A percentile compares a stretch with the other conserved stretches of the same genome.
phyloP scores from a whole-genome alignment of 345 rosid species.

The Pistacia atlantica region DNA sequence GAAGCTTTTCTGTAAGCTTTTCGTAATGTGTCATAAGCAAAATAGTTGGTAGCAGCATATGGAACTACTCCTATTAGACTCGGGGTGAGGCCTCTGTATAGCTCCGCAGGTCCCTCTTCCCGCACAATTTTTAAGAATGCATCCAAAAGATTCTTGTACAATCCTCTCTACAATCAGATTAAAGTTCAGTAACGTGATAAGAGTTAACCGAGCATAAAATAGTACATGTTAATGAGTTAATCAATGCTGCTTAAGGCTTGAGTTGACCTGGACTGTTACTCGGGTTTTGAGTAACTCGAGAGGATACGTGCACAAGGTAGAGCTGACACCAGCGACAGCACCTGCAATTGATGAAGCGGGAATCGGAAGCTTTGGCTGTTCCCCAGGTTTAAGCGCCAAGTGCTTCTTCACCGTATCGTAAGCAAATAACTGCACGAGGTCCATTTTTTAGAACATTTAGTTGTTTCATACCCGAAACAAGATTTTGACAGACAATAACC shows the following conservation, averaged over 20 bases:
- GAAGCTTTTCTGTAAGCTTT: constrained; percentile 43
- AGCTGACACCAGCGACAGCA: constrained; percentile 64
- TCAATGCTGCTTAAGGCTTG: background rate
- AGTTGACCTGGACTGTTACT: constrained; percentile 49
- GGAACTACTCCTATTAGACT: constrained; percentile 62
- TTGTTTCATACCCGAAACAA: background rate
- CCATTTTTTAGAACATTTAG: background rate
- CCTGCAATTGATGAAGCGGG: constrained; percentile 59
- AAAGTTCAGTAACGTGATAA: background rate
- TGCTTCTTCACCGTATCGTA: constrained; percentile 56
- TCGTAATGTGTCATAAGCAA: constrained; percentile 51
- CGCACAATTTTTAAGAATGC: constrained; percentile 51
- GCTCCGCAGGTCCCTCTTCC: constrained; percentile 56
- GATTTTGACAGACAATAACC: background rate
- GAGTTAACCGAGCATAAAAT: background rate
- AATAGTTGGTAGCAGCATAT: constrained; percentile 61
- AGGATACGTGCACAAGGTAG: constrained; percentile 57
- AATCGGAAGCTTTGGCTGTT: constrained; percentile 42
- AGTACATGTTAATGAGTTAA: background rate
- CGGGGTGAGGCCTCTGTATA: constrained; percentile 58
- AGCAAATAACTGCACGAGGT: constrained; percentile 48
- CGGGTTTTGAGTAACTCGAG: constrained; percentile 63
- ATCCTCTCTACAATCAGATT: constrained; percentile 44
- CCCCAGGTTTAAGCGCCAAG: constrained; percentile 41
- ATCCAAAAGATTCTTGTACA: constrained; percentile 43